These are phyloP conservation scores for Hordeum marinum DNA, from an alignment of 176 grass and related monocot species.

Conservation along the genomic window DNA sequence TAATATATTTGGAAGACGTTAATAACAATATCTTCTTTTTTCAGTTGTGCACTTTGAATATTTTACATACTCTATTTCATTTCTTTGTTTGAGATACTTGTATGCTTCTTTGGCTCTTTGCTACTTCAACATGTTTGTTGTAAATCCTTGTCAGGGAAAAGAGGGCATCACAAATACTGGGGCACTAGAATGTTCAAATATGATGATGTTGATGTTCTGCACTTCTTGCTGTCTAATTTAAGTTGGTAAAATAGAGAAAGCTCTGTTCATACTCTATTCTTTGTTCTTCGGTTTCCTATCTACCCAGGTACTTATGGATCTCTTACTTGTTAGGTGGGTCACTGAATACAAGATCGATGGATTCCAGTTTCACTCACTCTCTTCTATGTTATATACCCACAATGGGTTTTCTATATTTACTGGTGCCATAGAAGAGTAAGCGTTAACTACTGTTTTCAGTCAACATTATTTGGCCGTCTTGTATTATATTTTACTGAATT, in stretches of 20 bases:
- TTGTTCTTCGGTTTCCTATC: slow-evolving; percentile 7
- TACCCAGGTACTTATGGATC: slow-evolving; percentile 16
- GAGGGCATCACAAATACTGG: slow-evolving; percentile 96
- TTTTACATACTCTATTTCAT: slow-evolving; percentile 17
- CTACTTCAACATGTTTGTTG: background rate
- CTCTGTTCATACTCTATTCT: slow-evolving; percentile 5
- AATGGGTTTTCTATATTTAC: slow-evolving; percentile 97
- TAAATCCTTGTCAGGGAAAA: slow-evolving; percentile 60
- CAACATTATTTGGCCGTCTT: background rate
- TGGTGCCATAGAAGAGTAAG: slow-evolving; percentile 93
- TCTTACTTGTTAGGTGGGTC: slow-evolving; percentile 64
- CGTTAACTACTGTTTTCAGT: background rate
- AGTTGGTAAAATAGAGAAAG: slow-evolving; percentile 66
- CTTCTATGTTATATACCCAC: slow-evolving; percentile 97
- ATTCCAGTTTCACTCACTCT: slow-evolving; percentile 84
- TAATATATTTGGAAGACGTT: background rate
- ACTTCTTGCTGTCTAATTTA: slow-evolving; percentile 95
- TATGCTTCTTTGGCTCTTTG: slow-evolving; percentile 8
- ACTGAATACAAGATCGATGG: slow-evolving; percentile 86
- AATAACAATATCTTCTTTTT: background rate
- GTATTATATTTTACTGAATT: background rate
- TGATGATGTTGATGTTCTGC: slow-evolving; percentile 89
- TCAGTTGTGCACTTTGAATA: background rate
- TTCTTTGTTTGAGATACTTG: background rate
- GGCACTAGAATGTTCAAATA: slow-evolving; percentile 98